phyloP scores from a whole-genome alignment of 1,139 yeast genomes.

The Debaryomyces udenii region DNA sequence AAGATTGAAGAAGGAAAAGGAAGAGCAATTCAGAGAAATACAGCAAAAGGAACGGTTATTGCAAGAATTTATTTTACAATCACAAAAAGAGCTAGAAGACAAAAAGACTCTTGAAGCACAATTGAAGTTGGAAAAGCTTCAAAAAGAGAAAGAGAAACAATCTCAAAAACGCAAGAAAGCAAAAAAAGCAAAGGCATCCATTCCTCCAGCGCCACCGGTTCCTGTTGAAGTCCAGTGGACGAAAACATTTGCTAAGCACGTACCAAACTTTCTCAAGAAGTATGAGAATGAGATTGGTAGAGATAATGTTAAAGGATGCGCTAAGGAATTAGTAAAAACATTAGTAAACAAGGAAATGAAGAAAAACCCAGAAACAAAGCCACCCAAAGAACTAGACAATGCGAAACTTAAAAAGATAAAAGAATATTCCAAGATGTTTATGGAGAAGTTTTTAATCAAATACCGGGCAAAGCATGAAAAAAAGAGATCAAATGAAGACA shows the following conservation, averaged over 20 bases:
- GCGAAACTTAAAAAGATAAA: slow-evolving; percentile 73
- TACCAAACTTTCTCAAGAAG: slow-evolving; percentile 77
- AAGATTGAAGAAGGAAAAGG: slow-evolving; percentile 34
- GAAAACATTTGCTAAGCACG: slow-evolving; percentile 65
- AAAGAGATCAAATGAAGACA: slow-evolving; percentile 20
- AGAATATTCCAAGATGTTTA: slow-evolving; percentile 62
- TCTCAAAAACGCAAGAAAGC: slow-evolving; percentile 15
- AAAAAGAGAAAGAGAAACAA: slow-evolving; percentile 16
- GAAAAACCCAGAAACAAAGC: slow-evolving; percentile 37
- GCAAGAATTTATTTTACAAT: slow-evolving; percentile 40
- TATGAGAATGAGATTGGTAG: slow-evolving; percentile 69
- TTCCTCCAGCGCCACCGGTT: slow-evolving; percentile 10
- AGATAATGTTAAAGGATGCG: slow-evolving; percentile 74
- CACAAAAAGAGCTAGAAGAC: slow-evolving; percentile 33
- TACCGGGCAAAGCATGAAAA: slow-evolving; percentile 44
- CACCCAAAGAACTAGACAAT: slow-evolving; percentile 61
- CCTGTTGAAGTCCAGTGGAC: slow-evolving; percentile 55
- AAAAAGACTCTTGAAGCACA: slow-evolving; percentile 20
- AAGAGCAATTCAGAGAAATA: slow-evolving; percentile 34
- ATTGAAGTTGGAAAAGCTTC: slow-evolving; percentile 13
- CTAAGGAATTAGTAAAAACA: slow-evolving; percentile 70
- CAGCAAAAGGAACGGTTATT: slow-evolving; percentile 38
- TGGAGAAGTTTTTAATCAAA: slow-evolving; percentile 72
- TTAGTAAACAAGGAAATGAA: slow-evolving; percentile 68
- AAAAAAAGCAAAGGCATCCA: slow-evolving; percentile 16